Evolutionary conservation across 257 asterid species (phyloP).

Genomic region (Solanum paucissectum): DNA sequence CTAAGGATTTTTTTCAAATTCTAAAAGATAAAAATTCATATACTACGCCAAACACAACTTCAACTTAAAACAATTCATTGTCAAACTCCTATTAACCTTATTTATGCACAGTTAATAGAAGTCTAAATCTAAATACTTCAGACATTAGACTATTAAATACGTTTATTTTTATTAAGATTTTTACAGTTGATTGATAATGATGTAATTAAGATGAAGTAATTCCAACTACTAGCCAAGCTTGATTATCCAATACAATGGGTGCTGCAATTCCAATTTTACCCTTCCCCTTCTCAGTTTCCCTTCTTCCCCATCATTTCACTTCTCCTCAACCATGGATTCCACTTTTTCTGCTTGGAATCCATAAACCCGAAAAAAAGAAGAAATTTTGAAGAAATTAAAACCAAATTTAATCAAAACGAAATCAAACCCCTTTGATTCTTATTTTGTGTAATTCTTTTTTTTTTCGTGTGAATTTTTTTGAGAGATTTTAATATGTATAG

Average conservation of each 20-base stretch:
- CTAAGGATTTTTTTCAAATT: too few species aligned
- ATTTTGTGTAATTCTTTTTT: background rate
- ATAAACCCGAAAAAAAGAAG: background rate
- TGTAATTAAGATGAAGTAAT: background rate
- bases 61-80: too few species aligned
- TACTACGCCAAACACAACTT: background rate
- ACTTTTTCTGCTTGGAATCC: slow-evolving; percentile 7
- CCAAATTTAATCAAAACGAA: background rate
- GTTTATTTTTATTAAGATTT: too few species aligned
- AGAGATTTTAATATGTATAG: slow-evolving; percentile 54
- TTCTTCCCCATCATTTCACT: background rate
- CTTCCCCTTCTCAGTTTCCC: background rate
- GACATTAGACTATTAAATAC: too few species aligned
- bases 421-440: background rate
- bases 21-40: too few species aligned
- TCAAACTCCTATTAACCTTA: too few species aligned
- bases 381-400: background rate
- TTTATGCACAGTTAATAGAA: too few species aligned
- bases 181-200: too few species aligned
- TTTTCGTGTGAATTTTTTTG: background rate
- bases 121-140: too few species aligned
- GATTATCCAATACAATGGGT: background rate
- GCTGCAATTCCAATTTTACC: background rate
- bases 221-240: background rate
- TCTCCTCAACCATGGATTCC: slow-evolving; percentile 2